Evolutionary conservation across 768 basidiomycete species (phyloP).

Genomic region (Serendipita indica): DNA sequence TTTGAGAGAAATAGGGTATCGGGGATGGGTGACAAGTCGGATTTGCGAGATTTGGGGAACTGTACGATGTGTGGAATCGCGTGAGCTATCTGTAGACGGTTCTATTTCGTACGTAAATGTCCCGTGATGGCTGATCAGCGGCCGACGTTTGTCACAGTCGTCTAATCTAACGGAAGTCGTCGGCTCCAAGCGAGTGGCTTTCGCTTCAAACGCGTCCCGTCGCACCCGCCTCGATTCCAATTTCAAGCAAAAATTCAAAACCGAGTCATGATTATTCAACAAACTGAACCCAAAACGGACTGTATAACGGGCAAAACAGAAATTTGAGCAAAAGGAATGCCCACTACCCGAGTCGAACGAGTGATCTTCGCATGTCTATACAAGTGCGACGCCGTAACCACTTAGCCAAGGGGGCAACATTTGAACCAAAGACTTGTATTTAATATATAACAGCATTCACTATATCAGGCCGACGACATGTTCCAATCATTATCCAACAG

Average conservation of each 20-base stretch:
- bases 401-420: conserved; percentile 5
- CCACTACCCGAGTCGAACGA: conserved; percentile 8
- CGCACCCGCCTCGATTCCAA: no score
- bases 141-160: no score
- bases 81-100: no score
- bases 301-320: neutral
- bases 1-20: neutral
- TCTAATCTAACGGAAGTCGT: neutral
- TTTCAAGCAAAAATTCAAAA: no score
- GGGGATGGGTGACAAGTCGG: neutral
- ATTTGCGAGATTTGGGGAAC: no score
- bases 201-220: no score
- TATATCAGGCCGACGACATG: no score
- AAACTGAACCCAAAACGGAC: no score
- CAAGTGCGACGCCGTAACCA: conserved; percentile 10
- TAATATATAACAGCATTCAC: neutral
- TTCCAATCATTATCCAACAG: no score
- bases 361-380: conserved; percentile 10
- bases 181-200: conserved; percentile 4
- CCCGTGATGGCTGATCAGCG: neutral
- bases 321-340: neutral
- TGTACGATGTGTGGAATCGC: no score
- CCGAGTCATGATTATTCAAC: no score
- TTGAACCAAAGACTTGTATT: neutral
- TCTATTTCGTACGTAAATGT: no score